Conservation (phyloP, 805 yeast species). For the Barnettozyma sucrosica region DNA sequence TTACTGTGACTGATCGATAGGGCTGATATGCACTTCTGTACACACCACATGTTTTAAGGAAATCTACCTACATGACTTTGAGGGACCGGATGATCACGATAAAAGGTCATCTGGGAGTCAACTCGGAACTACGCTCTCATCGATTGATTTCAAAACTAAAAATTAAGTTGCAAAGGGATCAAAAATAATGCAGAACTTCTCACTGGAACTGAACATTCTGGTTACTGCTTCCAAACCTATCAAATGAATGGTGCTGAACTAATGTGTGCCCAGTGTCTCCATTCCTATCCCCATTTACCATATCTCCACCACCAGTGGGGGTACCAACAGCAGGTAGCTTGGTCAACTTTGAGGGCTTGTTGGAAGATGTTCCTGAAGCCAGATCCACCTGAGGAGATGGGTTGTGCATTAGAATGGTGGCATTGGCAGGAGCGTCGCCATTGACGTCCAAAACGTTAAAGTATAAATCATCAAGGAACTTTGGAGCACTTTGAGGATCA, state of each 20-base stretch:
- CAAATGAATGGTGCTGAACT: not conserved
- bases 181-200: not conserved
- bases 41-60: no score
- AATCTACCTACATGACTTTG: no score
- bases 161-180: no score
- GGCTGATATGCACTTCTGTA: no score
- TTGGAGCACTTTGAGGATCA: conserved; percentile 12
- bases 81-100: no score
- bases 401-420: not conserved
- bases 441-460: conserved; percentile 16
- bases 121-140: no score
- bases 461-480: conserved; percentile 21
- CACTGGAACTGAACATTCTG: not conserved
- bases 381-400: not conserved
- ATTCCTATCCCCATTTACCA: not conserved
- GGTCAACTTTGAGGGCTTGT: not conserved
- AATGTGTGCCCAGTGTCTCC: not conserved
- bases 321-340: not conserved
- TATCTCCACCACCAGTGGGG: not conserved
- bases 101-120: no score
- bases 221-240: not conserved
- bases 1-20: no score
- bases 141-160: no score
- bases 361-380: not conserved
- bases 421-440: not conserved